Base-by-base conservation (phyloP, 179 eudicot genomes). In the Gypsophila paniculata region DNA sequence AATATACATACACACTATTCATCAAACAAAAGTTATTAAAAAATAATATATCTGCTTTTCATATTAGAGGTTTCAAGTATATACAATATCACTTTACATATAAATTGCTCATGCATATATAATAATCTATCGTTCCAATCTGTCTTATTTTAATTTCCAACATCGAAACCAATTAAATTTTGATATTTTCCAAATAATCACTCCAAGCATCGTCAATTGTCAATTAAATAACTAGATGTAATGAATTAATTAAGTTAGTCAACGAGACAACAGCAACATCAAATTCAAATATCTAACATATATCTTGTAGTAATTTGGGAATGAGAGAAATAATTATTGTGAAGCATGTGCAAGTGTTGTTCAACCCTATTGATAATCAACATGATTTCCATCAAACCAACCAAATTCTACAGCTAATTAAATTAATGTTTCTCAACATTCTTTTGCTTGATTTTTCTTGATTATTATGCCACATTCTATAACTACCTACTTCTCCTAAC, bases 341-440 rank as follows among this genome's bases (percentile, higher is more conserved):
- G 4, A 42, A 64, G 17, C 70, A 67, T 67, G 70, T 67, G 38
- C 70, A 67, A 19, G 51, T 64, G 23, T 15, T 65, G 1, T 23
- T 26, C 75, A 61, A 25, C 17, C 21, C 4, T 44, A 23, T 25
- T 61, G 36, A 60, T 72, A 59, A 59, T 59, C 55, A 8, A 64
- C 14, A 8, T 22, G 25, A 6, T 5, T 18, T 10, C 19, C 12
- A 42, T 44, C 18, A 36, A 73, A 51, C 12, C 66, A 67, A 48
- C 34, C 12, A 25, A 49, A 67, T 25, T 48, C 5, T 5, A 7
- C 23, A 25, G 48, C 38, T 49, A 48, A 67, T 48, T 67, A 67
- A 66, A 67, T 49, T 67, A 67, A 48, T 67, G 39, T 48, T 48
- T 65, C 5, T 25, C 58, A 67, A 67, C 70, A 67, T 67, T 67